Evolutionary conservation across 1,284 basidiomycete species (phyloP).

Genomic region (Singerocomus inundabilis): DNA sequence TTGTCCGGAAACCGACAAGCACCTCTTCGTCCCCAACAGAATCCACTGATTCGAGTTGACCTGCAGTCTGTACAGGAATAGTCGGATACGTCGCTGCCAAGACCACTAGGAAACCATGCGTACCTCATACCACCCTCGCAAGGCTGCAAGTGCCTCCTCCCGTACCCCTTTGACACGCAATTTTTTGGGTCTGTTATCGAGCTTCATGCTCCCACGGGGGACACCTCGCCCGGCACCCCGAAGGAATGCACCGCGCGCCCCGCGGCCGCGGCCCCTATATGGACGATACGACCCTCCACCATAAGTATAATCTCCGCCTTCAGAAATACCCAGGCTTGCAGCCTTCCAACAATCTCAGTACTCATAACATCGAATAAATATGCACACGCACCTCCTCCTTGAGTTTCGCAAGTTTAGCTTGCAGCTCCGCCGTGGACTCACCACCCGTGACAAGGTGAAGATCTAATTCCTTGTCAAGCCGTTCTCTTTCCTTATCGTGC

Average conservation of each 20-base stretch:
- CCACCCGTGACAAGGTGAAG: constrained; percentile 46
- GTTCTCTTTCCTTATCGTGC: constrained; percentile 49
- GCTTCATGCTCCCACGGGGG: constrained; percentile 71
- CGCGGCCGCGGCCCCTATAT: constrained; percentile 73
- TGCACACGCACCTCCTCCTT: constrained; percentile 69
- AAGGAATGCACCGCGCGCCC: constrained; percentile 54
- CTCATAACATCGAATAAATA: not conserved
- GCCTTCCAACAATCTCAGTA: constrained; percentile 46
- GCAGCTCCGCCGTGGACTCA: constrained; percentile 70
- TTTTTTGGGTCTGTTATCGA: constrained; percentile 88
- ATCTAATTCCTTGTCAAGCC: constrained; percentile 75
- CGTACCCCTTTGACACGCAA: constrained; percentile 71
- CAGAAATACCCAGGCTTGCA: constrained; percentile 73
- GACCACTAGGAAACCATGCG: constrained; percentile 23
- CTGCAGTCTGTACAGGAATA: constrained; percentile 48
- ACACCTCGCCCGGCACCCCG: constrained; percentile 67
- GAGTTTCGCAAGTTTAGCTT: constrained; percentile 77
- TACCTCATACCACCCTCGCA: constrained; percentile 84
- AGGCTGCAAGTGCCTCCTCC: constrained; percentile 53
- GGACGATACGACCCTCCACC: constrained; percentile 52
- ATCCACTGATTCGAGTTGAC: constrained; percentile 65
- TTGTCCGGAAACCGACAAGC: constrained; percentile 64
- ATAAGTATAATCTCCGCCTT: constrained; percentile 40
- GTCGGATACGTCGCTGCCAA: constrained; percentile 8
- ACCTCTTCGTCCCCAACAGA: constrained; percentile 51